Conservation (phyloP, 2,329 filamentous ascomycete genomes). For the Pseudopithomyces chartarum region DNA sequence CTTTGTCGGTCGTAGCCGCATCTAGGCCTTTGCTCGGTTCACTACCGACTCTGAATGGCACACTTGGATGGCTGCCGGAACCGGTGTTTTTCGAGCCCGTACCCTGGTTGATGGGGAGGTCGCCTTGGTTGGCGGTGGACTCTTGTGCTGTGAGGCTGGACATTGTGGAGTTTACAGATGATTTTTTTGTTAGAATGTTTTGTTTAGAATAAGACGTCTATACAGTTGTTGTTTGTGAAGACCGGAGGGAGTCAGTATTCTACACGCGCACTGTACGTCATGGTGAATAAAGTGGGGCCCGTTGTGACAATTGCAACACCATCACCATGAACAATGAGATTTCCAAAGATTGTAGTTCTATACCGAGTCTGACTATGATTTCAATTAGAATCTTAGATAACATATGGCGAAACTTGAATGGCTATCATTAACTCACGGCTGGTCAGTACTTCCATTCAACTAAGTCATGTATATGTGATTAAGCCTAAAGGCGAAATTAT, state of each 20-base stretch:
- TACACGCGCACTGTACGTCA: background rate
- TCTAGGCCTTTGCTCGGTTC: background rate
- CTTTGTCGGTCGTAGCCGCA: background rate
- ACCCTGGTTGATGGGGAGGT: slow-evolving; percentile 16
- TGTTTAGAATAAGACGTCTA: background rate
- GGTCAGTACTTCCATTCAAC: no score
- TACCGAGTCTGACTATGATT: background rate
- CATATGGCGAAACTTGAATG: no score
- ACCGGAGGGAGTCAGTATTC: background rate
- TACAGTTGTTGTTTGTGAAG: background rate
- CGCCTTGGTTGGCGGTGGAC: slow-evolving; percentile 16
- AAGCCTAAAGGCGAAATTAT: background rate
- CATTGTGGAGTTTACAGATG: slow-evolving; percentile 2
- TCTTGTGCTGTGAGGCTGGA: slow-evolving; percentile 21
- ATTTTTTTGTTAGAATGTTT: background rate
- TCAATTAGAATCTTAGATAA: background rate
- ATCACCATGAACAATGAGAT: background rate
- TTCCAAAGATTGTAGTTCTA: background rate
- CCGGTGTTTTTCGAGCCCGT: slow-evolving; percentile 1
- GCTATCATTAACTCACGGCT: no score
- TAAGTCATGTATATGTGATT: no score
- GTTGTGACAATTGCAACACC: background rate
- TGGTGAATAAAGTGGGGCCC: background rate
- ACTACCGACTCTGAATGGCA: slow-evolving; percentile 2
- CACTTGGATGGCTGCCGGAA: slow-evolving; percentile 9